Base-by-base conservation (phyloP, 345 rosid genomes). In the Acer campestre region DNA sequence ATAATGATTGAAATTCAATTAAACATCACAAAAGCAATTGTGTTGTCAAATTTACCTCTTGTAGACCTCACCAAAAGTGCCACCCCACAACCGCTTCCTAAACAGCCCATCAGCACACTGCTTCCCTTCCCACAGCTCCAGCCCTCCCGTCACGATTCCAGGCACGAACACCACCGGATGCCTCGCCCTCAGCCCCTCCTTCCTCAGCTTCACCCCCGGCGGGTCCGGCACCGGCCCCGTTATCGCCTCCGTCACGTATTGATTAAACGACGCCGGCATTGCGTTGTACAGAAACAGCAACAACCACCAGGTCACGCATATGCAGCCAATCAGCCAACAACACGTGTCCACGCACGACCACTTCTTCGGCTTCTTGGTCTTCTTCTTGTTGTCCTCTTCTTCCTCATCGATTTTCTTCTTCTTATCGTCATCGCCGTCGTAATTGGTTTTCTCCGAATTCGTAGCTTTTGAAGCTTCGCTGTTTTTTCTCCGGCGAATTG, bases 61-160 rank as follows among this genome's bases (percentile, higher is more conserved):
- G 74, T 94, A 94, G 6, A 92, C 97, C 73, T 96, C 99, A 42
- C 98, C 98, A 77, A 96, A 96, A n/a, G 97, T 91, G 65, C 99
- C 99, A 46, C 99, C 99, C 99, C 99, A 96, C 73, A 96, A 83
- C 48, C 99, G 90, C 77, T 94, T 96, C 81, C 99, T 80, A 79
- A 96, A 96, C 82, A 95, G 79, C 12, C 94, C 97, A 61, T 93
- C 98, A 27, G 98, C 94, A 29, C 99, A 95, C 51, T 84, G 92
- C 18, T 86, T 91, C 8, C 99, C 99, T 79, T 95, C 97, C 99
- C 99, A 95, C 76, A 95, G 83, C 89, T 93, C 99, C 69, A 95
- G 93, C 2, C 99, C 99, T 0, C 92, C 97, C 0, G 99, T 95
- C 22, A 93, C 98, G 67, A 95, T 95, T 75, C 99, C 99, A 4